These are phyloP conservation scores for Trichoderma koningiopsis DNA, from an alignment of 2,329 filamentous ascomycete species.

Conservation along the genomic window DNA sequence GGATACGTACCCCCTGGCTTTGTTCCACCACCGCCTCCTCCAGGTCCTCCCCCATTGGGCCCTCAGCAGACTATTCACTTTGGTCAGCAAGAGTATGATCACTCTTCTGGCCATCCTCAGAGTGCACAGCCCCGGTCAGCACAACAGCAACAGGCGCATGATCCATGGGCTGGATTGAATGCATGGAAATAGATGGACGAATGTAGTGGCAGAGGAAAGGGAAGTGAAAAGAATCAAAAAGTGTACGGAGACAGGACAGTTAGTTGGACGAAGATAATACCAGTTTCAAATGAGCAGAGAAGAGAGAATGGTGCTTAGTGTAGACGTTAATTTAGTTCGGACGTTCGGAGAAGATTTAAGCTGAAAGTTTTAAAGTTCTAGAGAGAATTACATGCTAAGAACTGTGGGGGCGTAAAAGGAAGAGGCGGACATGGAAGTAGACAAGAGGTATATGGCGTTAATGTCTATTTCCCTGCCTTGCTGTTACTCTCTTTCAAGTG, in stretches of 20 bases:
- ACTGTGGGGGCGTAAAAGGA: background rate
- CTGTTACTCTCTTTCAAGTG: background rate
- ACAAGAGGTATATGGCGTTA: background rate
- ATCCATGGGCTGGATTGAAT: slow-evolving; percentile 57
- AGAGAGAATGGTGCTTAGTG: background rate
- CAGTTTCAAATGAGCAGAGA: background rate
- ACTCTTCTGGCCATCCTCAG: slow-evolving; percentile 39
- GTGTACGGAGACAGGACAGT: background rate
- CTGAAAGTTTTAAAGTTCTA: no score
- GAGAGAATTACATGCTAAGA: background rate
- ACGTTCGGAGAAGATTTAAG: background rate
- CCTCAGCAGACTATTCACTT: slow-evolving; percentile 65
- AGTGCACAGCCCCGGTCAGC: slow-evolving; percentile 36
- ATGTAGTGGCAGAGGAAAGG: background rate
- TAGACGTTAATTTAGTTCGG: background rate
- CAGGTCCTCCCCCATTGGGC: slow-evolving; percentile 62
- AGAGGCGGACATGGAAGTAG: slow-evolving; percentile 3
- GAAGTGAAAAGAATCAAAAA: background rate
- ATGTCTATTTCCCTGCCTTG: background rate
- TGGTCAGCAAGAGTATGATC: slow-evolving; percentile 40
- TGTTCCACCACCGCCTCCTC: slow-evolving; percentile 64
- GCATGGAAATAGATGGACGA: slow-evolving; percentile 49
- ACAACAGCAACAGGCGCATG: slow-evolving; percentile 46
- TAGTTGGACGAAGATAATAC: background rate
- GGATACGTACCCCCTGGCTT: slow-evolving; percentile 58